phyloP scores from a whole-genome alignment of 495 filamentous ascomycete species.

The Penicillium longicatenatum region DNA sequence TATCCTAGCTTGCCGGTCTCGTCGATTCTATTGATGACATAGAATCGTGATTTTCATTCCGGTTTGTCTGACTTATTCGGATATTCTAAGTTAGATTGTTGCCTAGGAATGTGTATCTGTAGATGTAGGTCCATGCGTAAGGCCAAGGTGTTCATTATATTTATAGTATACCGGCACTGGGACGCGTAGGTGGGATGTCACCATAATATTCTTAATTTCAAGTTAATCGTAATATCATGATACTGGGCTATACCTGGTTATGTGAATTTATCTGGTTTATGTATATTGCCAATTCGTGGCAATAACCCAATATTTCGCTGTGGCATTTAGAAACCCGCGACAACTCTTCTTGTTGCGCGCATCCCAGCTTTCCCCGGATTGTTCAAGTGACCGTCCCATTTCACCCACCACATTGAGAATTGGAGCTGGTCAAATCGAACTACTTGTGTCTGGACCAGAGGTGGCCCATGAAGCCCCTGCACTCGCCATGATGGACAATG shows the following conservation, averaged over 20 bases:
- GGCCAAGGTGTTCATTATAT: constrained; percentile 10
- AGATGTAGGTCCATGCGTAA: background rate
- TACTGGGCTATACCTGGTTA: too few species aligned
- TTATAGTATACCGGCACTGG: background rate
- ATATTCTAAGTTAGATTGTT: background rate
- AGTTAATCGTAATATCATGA: too few species aligned
- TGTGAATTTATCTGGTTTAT: too few species aligned
- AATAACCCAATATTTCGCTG: background rate
- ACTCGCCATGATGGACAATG: constrained; percentile 41
- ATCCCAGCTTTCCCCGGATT: constrained; percentile 31
- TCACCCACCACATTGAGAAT: background rate
- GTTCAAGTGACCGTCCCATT: constrained; percentile 5
- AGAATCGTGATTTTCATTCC: background rate
- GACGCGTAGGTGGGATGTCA: background rate
- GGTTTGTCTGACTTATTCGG: background rate
- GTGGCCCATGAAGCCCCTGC: constrained; percentile 21
- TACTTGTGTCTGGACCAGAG: background rate
- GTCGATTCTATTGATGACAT: background rate
- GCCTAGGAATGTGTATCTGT: background rate
- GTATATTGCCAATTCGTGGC: background rate
- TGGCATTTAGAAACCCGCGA: constrained; percentile 6
- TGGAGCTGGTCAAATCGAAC: constrained; percentile 6
- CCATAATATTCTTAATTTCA: too few species aligned
- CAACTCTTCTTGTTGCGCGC: constrained; percentile 6
- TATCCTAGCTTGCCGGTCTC: too few species aligned